Conservation (phyloP, 2,329 filamentous ascomycete genomes). For the Trichoderma sp. region DNA sequence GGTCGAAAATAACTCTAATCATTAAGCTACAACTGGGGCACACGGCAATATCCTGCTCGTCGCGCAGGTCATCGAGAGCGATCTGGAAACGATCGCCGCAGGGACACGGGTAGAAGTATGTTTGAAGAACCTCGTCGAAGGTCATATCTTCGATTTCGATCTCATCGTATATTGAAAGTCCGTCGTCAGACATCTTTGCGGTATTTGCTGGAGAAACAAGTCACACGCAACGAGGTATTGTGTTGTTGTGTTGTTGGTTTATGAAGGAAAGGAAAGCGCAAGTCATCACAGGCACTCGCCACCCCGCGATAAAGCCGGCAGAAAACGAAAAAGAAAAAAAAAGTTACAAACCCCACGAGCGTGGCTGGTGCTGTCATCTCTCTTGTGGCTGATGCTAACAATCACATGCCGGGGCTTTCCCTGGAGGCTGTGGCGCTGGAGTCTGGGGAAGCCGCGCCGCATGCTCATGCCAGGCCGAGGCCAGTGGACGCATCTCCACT, state of each 20-base stretch:
- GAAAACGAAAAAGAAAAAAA: conserved; percentile 1
- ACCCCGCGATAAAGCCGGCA: not conserved
- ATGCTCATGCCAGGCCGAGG: conserved; percentile 14
- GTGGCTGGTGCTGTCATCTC: conserved; percentile 17
- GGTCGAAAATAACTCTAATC: conserved; percentile 91
- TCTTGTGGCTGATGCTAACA: conserved; percentile 18
- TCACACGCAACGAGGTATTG: not conserved
- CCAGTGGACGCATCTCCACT: conserved; percentile 9
- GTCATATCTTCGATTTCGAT: conserved; percentile 99
- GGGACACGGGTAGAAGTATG: conserved; percentile 95
- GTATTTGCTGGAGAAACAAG: not conserved
- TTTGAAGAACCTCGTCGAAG: conserved; percentile 74
- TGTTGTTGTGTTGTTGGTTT: not conserved
- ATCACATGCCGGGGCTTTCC: conserved; percentile 21
- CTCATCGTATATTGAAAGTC: conserved; percentile 84
- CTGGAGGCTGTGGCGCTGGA: conserved; percentile 5
- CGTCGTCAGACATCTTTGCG: conserved; percentile 58
- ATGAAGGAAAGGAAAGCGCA: not conserved
- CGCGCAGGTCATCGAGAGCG: conserved; percentile 74
- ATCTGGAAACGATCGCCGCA: conserved; percentile 98
- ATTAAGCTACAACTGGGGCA: conserved; percentile 97
- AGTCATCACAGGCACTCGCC: not conserved
- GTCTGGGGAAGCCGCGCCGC: conserved; percentile 16
- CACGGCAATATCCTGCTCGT: conserved; percentile 91
- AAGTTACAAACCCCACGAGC: conserved; percentile 27